Percentiles rank a stretch among this genome's conserved stretches.
Conservation (phyloP, 306 rosid species). For the Crotalaria pallida region DNA sequence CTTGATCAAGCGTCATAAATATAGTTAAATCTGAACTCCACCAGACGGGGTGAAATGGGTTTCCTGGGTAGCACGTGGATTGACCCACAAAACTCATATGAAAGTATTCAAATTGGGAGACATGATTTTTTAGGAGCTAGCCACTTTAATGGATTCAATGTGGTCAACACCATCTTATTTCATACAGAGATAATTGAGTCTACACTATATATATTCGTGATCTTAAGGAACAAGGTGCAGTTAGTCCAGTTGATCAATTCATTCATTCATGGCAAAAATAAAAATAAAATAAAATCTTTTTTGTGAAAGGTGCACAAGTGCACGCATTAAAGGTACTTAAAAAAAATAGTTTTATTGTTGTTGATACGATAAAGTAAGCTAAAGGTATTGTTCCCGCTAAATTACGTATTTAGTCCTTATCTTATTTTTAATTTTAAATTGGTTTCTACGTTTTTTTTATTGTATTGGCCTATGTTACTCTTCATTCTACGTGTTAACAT, state of each 20-base stretch:
- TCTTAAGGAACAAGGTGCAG: neutral
- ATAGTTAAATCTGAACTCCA: constrained; percentile 9
- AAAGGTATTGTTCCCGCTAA: no score
- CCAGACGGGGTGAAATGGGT: neutral
- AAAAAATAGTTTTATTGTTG: no score
- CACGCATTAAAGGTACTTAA: no score
- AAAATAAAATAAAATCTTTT: no score
- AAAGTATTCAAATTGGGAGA: neutral
- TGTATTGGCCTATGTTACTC: no score
- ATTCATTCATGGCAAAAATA: neutral
- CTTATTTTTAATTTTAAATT: no score
- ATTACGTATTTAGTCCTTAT: no score
- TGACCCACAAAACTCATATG: constrained; percentile 1
- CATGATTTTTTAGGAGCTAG: neutral
- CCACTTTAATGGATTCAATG: neutral
- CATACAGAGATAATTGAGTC: neutral
- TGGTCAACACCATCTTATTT: neutral
- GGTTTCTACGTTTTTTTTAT: no score
- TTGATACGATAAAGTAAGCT: no score
- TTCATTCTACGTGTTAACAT: no score
- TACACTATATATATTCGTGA: neutral
- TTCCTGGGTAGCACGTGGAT: constrained; percentile 8
- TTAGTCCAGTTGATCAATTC: neutral
- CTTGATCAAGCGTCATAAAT: neutral
- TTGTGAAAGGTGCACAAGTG: no score